Conservation (phyloP, 1,284 basidiomycete species). For the Hymenochaete sp. region DNA sequence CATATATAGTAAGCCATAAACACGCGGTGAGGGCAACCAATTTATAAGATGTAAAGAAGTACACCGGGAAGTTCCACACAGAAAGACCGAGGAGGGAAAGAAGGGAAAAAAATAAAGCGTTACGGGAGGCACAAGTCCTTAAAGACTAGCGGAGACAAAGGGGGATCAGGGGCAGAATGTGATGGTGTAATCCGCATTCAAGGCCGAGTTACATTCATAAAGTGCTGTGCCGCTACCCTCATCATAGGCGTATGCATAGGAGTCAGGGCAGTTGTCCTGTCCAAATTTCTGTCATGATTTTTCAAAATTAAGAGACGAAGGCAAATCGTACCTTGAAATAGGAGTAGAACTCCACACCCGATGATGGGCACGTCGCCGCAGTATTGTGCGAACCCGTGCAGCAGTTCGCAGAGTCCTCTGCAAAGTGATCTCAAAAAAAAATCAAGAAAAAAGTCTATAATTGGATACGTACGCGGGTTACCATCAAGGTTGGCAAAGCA, state of each 20-base stretch:
- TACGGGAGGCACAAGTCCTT: too few species aligned
- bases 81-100: too few species aligned
- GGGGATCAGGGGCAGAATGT: conserved; percentile 59
- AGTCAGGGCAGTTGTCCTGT: conserved; percentile 41
- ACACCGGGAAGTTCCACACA: too few species aligned
- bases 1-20: too few species aligned
- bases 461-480: conserved; percentile 29
- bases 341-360: conserved; percentile 40
- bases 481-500: conserved; percentile 46
- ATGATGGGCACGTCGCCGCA: conserved; percentile 42
- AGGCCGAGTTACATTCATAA: conserved; percentile 37
- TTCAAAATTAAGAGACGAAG: too few species aligned
- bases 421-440: not conserved
- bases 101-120: too few species aligned
- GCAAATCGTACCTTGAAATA: too few species aligned
- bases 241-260: conserved; percentile 52
- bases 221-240: conserved; percentile 45
- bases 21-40: too few species aligned
- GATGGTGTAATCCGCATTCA: conserved; percentile 42
- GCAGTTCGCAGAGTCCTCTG: conserved; percentile 39
- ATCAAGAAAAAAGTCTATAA: not conserved
- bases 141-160: too few species aligned
- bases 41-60: too few species aligned
- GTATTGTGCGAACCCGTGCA: conserved; percentile 46
- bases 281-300: too few species aligned